Percentiles rank a stretch among this genome's conserved stretches.
Conservation (phyloP, 176 grass and related monocot genomes). For the Oryza officinalis region DNA sequence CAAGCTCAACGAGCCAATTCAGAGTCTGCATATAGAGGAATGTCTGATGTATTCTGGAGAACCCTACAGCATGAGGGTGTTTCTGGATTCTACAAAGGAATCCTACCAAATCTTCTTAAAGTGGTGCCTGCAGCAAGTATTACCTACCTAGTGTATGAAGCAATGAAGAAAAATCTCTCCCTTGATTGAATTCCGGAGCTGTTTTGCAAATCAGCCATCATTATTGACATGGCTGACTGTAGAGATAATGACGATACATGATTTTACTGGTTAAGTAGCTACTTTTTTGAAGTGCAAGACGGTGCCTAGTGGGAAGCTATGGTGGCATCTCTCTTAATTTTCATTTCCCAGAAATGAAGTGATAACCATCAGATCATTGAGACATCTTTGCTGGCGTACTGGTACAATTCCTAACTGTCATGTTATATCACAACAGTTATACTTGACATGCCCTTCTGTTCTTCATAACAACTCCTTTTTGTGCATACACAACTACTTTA, state of each 20-base stretch:
- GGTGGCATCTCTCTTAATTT: conserved; percentile 41
- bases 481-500: not conserved
- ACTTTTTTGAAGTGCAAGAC: conserved; percentile 47
- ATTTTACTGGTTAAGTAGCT: conserved; percentile 69
- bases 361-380: conserved; percentile 44
- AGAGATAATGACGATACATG: conserved; percentile 83
- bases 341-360: conserved; percentile 41
- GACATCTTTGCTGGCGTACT: conserved; percentile 36
- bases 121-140: conserved; percentile 97
- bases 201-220: conserved; percentile 52
- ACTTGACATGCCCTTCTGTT: conserved; percentile 19
- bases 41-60: conserved; percentile 94
- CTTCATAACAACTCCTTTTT: conserved; percentile 19
- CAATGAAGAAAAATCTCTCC: conserved; percentile 91
- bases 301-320: conserved; percentile 46
- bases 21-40: conserved; percentile 73
- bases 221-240: conserved; percentile 73
- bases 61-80: conserved; percentile 81
- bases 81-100: conserved; percentile 94
- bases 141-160: conserved; percentile 92
- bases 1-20: conserved; percentile 85
- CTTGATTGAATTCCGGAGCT: conserved; percentile 68
- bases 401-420: conserved; percentile 35
- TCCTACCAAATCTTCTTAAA: conserved; percentile 96
- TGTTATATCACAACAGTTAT: conserved; percentile 16